Base-by-base conservation (phyloP, 495 filamentous ascomycete genomes). In the Pyrenopolyporus hunteri region DNA sequence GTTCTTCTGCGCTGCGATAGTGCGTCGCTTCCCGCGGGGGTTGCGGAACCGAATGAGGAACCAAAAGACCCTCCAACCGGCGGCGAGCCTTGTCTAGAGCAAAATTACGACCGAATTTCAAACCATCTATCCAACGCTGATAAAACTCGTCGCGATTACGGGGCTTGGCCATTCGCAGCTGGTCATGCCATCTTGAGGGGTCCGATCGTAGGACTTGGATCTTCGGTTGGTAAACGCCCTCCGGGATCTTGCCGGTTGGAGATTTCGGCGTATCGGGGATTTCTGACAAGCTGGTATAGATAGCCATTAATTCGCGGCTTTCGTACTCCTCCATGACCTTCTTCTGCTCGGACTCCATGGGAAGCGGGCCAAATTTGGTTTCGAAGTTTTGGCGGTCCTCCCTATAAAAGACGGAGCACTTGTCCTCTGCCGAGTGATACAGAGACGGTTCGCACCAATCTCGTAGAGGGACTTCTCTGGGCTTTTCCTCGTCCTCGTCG, bases 201-300 rank as follows among this genome's bases (percentile, higher is more conserved):
- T 54, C 44, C 3, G 73, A 68, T 6, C 26, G 19, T n/a, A 61
- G 26, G 71, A 50, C 5, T 43, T 51, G n/a, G 52, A 39, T 28
- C 28, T 62, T 55, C 39, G 23, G 56, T 26, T 59, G 54, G 4
- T 28, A 48, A 6, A 40, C 17, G 32, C 39, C 54, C 39, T 64
- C 51, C 8, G 59, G 37, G 7, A 66, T 44, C 49, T 64, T 69
- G 37, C 69, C 63, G 5, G 79, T 71, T 2, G 92, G 91, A 47
- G 95, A 93, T 51, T 87, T 84, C 1, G 93, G 89, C 0, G 87
- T 85, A 1, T 85, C 76, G 3, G 93, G 93, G 57, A 95, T 87
- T 64, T 96, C 92, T 5, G 82, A 82, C 28, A 76, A 72, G 47
- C 85, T 85, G 1, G 87, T 83, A 66, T 96, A 94, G 57, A 92